Conservation (phyloP, 192 early-diverging fungal species). For the Funneliformis mosseae region DNA sequence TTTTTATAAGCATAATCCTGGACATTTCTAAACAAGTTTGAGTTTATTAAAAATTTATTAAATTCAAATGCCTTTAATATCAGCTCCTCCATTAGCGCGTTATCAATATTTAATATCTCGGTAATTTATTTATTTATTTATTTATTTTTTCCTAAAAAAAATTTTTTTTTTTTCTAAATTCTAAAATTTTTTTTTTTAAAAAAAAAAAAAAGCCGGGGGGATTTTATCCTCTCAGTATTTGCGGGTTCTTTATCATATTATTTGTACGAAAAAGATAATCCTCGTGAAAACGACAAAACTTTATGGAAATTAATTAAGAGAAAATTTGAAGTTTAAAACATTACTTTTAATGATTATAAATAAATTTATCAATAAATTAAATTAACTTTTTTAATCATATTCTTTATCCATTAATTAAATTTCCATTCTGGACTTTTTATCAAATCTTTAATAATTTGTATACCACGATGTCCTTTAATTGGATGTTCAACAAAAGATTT, state of each 20-base stretch:
- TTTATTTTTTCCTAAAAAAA: neutral
- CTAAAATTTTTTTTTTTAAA: neutral
- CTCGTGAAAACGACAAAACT: neutral
- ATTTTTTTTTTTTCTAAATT: neutral
- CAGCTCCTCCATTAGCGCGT: neutral
- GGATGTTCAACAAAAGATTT: slow-evolving; percentile 36
- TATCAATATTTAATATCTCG: neutral
- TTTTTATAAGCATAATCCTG: no score
- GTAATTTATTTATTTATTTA: neutral
- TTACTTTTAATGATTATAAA: no score
- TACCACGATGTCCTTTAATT: slow-evolving; percentile 47
- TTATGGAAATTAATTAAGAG: neutral
- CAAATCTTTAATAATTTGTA: slow-evolving; percentile 42
- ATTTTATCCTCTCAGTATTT: slow-evolving; percentile 6
- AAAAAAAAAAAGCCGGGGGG: neutral
- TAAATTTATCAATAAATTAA: neutral
- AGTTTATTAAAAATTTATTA: no score
- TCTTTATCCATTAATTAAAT: slow-evolving; percentile 5
- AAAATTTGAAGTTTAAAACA: neutral
- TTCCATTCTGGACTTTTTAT: slow-evolving; percentile 37
- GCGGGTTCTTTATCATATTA: slow-evolving; percentile 13
- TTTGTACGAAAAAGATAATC: slow-evolving; percentile 1
- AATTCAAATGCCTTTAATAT: neutral
- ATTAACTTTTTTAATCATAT: neutral
- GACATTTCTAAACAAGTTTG: no score